Conservation (phyloP, 2,329 filamentous ascomycete species). For the Alternaria dauci region DNA sequence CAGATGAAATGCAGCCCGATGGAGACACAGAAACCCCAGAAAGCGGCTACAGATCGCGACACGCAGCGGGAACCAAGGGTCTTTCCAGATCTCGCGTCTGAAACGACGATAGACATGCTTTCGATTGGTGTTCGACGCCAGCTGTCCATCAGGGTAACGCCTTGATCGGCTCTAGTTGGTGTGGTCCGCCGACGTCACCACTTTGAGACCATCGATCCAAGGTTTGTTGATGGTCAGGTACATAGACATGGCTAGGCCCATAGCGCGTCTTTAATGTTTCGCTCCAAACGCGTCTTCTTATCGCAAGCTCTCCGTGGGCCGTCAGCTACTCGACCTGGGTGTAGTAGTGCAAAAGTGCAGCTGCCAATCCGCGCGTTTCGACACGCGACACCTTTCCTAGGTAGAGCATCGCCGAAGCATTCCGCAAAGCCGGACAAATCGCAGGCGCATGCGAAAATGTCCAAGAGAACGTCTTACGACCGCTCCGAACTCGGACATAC, state of each 20-base stretch:
- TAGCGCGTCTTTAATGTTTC: slow-evolving; percentile 19
- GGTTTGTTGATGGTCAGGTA: slow-evolving; percentile 14
- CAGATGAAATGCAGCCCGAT: slow-evolving; percentile 3
- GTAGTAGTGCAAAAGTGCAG: background rate
- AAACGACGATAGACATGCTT: slow-evolving; percentile 20
- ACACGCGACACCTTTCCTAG: slow-evolving; percentile 21
- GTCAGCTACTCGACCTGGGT: background rate
- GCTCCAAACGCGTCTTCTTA: slow-evolving; percentile 8
- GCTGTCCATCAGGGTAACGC: slow-evolving; percentile 31
- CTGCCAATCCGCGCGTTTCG: slow-evolving; percentile 11
- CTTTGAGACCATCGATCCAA: slow-evolving; percentile 18
- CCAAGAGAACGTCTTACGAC: slow-evolving; percentile 43
- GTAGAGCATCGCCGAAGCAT: slow-evolving; percentile 13
- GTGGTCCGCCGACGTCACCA: slow-evolving; percentile 37
- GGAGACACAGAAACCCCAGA: slow-evolving; percentile 2
- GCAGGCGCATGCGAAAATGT: slow-evolving; percentile 17
- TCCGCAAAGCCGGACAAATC: slow-evolving; percentile 5
- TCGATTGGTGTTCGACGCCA: slow-evolving; percentile 25
- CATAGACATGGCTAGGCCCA: slow-evolving; percentile 12
- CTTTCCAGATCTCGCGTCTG: slow-evolving; percentile 27
- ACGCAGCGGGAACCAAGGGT: slow-evolving; percentile 29
- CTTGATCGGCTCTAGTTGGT: slow-evolving; percentile 26
- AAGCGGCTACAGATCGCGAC: slow-evolving; percentile 17
- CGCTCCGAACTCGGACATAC: slow-evolving; percentile 53
- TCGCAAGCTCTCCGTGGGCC: slow-evolving; percentile 3